These are phyloP conservation scores for Venturia oleaginea DNA, from an alignment of 2,329 filamentous ascomycete species.

Conservation along the genomic window DNA sequence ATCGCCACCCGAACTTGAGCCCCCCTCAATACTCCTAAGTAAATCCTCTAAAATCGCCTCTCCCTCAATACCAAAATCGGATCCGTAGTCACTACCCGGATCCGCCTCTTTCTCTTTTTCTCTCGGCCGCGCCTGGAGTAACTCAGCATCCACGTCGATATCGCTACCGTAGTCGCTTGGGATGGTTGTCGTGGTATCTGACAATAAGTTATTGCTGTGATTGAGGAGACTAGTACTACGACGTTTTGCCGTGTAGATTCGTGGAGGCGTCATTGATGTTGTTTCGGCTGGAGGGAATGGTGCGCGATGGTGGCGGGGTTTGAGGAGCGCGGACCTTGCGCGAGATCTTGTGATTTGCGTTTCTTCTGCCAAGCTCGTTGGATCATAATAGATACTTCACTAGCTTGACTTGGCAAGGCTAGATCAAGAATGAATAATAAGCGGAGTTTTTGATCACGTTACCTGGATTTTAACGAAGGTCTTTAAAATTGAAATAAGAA, in stretches of 20 bases:
- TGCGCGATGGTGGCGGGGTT: not conserved
- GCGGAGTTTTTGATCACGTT: no score
- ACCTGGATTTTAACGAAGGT: no score
- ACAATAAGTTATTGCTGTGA: not conserved
- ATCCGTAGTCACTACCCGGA: not conserved
- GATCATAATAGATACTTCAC: no score
- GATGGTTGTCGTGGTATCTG: not conserved
- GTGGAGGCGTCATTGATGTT: conserved; percentile 7
- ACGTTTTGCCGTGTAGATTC: conserved; percentile 4
- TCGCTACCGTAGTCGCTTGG: not conserved
- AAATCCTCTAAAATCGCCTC: conserved; percentile 1
- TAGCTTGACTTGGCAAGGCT: no score
- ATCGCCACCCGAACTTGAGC: not conserved
- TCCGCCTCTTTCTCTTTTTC: not conserved
- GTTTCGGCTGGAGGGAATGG: not conserved
- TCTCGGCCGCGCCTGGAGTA: not conserved
- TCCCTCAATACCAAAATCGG: conserved; percentile 3
- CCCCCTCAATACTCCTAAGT: not conserved
- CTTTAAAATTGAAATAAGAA: no score
- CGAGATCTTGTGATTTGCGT: not conserved
- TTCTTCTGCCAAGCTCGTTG: no score
- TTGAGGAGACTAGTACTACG: not conserved
- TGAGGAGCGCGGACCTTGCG: not conserved
- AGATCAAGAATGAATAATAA: no score
- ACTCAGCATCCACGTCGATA: not conserved